Conservation (phyloP, 352 stramenopile genomes). For the Globisporangium canariense region DNA sequence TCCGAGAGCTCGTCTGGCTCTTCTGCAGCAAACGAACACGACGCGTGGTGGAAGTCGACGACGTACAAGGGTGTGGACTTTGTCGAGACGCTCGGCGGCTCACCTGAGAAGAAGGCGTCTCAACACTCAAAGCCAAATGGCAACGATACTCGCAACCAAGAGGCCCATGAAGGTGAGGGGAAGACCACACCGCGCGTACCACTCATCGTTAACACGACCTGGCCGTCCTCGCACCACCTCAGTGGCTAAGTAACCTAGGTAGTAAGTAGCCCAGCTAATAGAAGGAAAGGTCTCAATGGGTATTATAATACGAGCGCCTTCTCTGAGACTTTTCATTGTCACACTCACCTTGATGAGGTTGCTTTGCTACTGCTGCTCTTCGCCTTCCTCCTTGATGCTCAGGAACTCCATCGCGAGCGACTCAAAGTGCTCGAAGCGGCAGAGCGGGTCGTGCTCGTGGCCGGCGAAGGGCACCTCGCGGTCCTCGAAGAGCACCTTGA, state of each 20-base stretch:
- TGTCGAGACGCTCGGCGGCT: conserved; percentile 25
- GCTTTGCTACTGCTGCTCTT: neutral
- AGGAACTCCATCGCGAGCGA: conserved; percentile 50
- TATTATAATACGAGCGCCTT: neutral
- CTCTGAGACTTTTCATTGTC: neutral
- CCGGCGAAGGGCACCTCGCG: conserved; percentile 45
- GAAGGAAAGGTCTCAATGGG: neutral
- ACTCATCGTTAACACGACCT: conserved; percentile 42
- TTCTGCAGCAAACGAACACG: conserved; percentile 16
- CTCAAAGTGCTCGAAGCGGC: conserved; percentile 67
- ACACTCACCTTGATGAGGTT: neutral
- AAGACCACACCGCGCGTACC: conserved; percentile 25
- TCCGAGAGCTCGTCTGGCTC: neutral
- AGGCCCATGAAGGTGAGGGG: neutral
- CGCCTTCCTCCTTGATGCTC: conserved; percentile 5
- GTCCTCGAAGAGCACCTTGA: conserved; percentile 64
- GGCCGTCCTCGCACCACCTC: conserved; percentile 24
- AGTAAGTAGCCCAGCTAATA: neutral
- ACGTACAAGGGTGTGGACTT: conserved; percentile 80
- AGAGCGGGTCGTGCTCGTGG: conserved; percentile 48
- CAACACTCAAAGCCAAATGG: conserved; percentile 10
- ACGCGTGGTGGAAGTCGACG: conserved; percentile 65
- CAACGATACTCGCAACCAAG: neutral
- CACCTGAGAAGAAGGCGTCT: conserved; percentile 16
- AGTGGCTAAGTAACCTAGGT: neutral